Evolutionary conservation across 2,329 filamentous ascomycete genomes (phyloP), one percentile per base, ranked within the genome.

Genomic region (Huntiella moniliformis): DNA sequence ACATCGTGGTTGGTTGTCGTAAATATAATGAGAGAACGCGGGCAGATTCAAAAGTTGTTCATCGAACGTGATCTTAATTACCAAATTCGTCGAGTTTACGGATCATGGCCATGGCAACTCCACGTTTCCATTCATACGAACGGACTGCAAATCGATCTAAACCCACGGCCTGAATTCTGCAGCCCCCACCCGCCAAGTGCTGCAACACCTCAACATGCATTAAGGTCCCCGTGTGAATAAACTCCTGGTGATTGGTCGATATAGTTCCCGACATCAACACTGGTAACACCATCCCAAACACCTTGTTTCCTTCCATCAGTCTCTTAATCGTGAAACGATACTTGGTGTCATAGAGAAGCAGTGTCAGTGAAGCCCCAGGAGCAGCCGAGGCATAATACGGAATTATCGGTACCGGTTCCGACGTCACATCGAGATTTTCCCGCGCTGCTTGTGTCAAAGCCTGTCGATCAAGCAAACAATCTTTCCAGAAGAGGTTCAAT

Each of bases 281-380:
- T 51, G 77, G 77, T 56, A 83, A 70, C 15, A 93, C 71, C 82
- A 94, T 93, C 17, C 87, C 87, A 56, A 95, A 94, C 17, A 75
- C 82, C 11, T 74, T 67, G 50, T 80, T 74, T 0, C 77, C 75
- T 51, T 86, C 79, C 45, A 92, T 65, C 0, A 76, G 79, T 33
- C 85, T 74, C 40, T 79, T 72, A 34, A 94, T 79, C 84, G 94
- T 91, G 13, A 91, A 67, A 5, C 84, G 75, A 57, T 94, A 94
- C 5, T 82, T 73, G n/a, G 83, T 82, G 58, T 94, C 87, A 56
- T 93, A 94, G 13, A 95, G 74, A 54, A 92, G 82, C 2, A 94
- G 65, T 53, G 91, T 91, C 0, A 83, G 87, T 0, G 81, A 84
- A 74, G 88, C 85, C 1, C 70, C 67, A 1, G 87, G 87, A 53